These are phyloP conservation scores for Leishmania tarentolae DNA, from an alignment of 208 protist genomes.

Conservation along the genomic window DNA sequence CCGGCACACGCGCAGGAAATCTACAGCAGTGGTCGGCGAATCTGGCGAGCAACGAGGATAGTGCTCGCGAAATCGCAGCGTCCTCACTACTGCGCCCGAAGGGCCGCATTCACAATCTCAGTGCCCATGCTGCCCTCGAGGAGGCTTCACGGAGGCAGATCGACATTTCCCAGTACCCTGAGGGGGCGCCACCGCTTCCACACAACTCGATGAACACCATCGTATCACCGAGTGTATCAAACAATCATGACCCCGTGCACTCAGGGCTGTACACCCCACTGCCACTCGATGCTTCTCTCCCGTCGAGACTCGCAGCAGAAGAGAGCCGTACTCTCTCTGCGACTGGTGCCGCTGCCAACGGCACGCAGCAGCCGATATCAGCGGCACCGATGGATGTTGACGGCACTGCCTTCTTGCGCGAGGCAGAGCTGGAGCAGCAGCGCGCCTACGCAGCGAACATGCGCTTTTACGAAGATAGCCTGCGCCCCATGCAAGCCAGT, in stretches of 20 bases:
- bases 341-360: background rate
- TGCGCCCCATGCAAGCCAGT: constrained; percentile 12
- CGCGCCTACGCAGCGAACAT: constrained; percentile 49
- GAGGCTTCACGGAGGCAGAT: constrained; percentile 40
- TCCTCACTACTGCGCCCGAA: constrained; percentile 25
- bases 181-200: constrained; percentile 44
- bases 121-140: constrained; percentile 39
- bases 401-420: constrained; percentile 71
- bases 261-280: constrained; percentile 27
- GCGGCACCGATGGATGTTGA: constrained; percentile 29
- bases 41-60: background rate
- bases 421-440: constrained; percentile 50
- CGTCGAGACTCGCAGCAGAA: constrained; percentile 19
- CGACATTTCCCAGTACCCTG: constrained; percentile 34
- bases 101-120: constrained; percentile 22
- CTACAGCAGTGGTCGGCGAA: constrained; percentile 4
- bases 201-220: constrained; percentile 63
- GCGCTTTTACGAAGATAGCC: constrained; percentile 62
- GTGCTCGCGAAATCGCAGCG: background rate
- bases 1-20: background rate
- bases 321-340: background rate
- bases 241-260: constrained; percentile 3
- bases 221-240: constrained; percentile 15
- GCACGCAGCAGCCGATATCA: background rate
- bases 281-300: constrained; percentile 33